Conservation (phyloP, 2,329 filamentous ascomycete genomes). For the Dissoconium aciculare region DNA sequence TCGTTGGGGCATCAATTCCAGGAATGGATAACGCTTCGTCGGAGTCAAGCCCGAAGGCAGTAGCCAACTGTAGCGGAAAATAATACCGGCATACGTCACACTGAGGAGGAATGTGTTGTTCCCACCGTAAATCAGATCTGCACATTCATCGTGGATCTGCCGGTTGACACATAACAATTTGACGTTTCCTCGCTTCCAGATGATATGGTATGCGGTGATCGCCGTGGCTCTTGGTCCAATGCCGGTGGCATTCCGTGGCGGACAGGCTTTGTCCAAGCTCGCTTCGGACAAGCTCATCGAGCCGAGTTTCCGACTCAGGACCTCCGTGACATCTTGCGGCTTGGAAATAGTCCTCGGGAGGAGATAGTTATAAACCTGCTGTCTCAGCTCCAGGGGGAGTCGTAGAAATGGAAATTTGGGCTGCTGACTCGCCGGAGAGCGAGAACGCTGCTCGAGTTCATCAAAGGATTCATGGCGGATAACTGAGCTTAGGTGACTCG, state of each 20-base stretch:
- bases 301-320: conserved; percentile 2
- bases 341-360: conserved; percentile 28
- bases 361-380: conserved; percentile 28
- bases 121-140: conserved; percentile 31
- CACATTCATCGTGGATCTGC: conserved; percentile 32
- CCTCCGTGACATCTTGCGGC: background rate
- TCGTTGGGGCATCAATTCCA: conserved; percentile 28
- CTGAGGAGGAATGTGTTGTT: conserved; percentile 34
- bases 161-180: conserved; percentile 26
- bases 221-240: conserved; percentile 2
- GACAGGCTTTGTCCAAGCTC: background rate
- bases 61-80: conserved; percentile 31
- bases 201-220: too few species aligned
- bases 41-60: conserved; percentile 28
- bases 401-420: conserved; percentile 22
- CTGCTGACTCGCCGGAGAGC: conserved; percentile 17
- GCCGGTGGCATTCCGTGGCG: conserved; percentile 5
- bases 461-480: conserved; percentile 20
- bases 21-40: conserved; percentile 26
- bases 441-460: conserved; percentile 20
- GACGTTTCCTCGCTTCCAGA: conserved; percentile 32
- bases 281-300: background rate
- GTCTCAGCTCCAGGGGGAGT: conserved; percentile 32
- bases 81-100: conserved; percentile 29
- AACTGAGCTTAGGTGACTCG: conserved; percentile 1